Evolutionary conservation across 1,139 yeast species (phyloP).

Genomic region (Yamadazyma triangularis): DNA sequence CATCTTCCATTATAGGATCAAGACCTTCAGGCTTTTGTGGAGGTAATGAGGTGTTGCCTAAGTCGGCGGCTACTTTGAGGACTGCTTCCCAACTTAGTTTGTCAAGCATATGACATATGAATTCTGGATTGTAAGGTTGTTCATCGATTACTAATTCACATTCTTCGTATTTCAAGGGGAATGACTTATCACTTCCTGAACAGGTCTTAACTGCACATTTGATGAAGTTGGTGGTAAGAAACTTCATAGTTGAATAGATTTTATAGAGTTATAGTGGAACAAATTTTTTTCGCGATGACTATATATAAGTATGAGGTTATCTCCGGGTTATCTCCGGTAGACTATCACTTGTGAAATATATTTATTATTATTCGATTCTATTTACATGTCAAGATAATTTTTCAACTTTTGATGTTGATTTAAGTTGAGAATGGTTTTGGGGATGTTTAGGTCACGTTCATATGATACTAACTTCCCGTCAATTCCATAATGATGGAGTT

Average conservation of each 20-base stretch:
- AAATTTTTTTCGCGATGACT: too few relatives aligned
- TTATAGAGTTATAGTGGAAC: too few relatives aligned
- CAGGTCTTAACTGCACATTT: conserved; percentile 89
- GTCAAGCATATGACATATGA: conserved; percentile 70
- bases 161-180: conserved; percentile 73
- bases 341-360: too few relatives aligned
- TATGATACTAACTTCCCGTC: background rate
- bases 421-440: too few relatives aligned
- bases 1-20: conserved; percentile 53
- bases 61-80: conserved; percentile 67
- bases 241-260: too few relatives aligned
- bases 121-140: conserved; percentile 79
- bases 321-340: too few relatives aligned
- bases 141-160: conserved; percentile 74
- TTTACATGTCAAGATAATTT: too few relatives aligned
- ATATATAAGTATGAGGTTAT: too few relatives aligned
- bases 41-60: conserved; percentile 68
- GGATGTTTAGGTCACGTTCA: too few relatives aligned
- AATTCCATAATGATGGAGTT: background rate
- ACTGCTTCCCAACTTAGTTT: conserved; percentile 89
- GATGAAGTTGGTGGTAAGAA: conserved; percentile 90
- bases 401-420: too few relatives aligned
- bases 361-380: too few relatives aligned
- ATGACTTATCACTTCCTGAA: conserved; percentile 66
- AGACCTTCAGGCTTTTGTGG: conserved; percentile 55